Percentiles rank a stretch among this genome's conserved stretches.
phyloP scores from a whole-genome alignment of 2,329 filamentous ascomycete species.

The Neopestalotiopsis clavispora region DNA sequence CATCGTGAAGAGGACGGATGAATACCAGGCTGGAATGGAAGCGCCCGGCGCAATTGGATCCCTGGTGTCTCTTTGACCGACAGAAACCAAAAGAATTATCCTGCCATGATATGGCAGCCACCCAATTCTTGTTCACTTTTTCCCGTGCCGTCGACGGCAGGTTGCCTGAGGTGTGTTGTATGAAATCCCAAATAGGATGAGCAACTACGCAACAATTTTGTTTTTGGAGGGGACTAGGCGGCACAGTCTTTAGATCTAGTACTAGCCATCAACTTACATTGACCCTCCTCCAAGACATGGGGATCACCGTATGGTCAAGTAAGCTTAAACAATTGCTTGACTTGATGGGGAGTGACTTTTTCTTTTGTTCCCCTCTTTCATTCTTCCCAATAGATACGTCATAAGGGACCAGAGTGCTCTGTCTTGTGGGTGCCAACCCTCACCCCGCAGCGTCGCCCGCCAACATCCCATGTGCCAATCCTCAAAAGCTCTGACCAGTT shows the following conservation, averaged over 20 bases:
- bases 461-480: neutral
- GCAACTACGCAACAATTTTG: neutral
- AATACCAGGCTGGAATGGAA: neutral
- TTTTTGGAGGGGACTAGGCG: neutral
- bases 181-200: neutral
- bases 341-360: neutral
- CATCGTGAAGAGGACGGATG: neutral
- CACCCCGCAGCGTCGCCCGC: neutral
- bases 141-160: neutral
- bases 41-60: neutral
- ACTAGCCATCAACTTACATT: neutral
- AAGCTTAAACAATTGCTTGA: neutral
- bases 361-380: neutral
- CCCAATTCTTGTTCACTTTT: neutral
- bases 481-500: constrained; percentile 1
- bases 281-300: neutral
- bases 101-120: neutral
- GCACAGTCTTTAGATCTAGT: neutral
- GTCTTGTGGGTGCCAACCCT: neutral
- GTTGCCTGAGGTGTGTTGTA: neutral
- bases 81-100: neutral
- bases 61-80: neutral
- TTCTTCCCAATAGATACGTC: neutral
- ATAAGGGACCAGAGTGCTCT: neutral
- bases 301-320: neutral